Evolutionary conservation across 2,329 filamentous ascomycete species (phyloP).

Genomic region (Colletotrichum lentis): DNA sequence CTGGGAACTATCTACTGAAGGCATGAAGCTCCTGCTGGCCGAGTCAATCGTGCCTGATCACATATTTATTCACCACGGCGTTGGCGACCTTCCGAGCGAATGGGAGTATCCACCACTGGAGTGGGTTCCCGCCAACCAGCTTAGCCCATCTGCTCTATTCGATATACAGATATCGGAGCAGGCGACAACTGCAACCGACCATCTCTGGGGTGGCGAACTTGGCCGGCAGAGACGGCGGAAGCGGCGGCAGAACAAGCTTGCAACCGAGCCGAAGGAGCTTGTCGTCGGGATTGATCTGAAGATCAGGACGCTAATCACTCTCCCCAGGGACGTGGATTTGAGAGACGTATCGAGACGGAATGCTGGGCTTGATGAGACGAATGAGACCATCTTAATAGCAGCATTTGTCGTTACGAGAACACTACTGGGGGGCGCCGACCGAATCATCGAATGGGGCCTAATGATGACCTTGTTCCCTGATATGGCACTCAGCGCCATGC

Average conservation of each 20-base stretch:
- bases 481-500: conserved; percentile 59
- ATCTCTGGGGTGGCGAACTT: conserved; percentile 35
- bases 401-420: conserved; percentile 66
- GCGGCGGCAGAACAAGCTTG: conserved; percentile 28
- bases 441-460: conserved; percentile 68
- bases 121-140: conserved; percentile 53
- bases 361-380: conserved; percentile 34
- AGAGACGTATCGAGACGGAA: conserved; percentile 23
- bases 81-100: conserved; percentile 37
- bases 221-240: conserved; percentile 29
- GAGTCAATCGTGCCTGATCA: conserved; percentile 49
- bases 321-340: conserved; percentile 31
- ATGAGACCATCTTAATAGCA: conserved; percentile 54
- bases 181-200: conserved; percentile 39
- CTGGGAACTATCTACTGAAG: conserved; percentile 56
- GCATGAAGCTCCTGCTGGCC: conserved; percentile 46
- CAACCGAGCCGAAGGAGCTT: conserved; percentile 22
- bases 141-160: conserved; percentile 35
- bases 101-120: conserved; percentile 40
- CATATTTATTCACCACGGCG: conserved; percentile 51
- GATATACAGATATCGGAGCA: conserved; percentile 22
- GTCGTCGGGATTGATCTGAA: conserved; percentile 35
- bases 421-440: conserved; percentile 67
- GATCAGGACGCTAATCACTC: conserved; percentile 26
- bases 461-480: conserved; percentile 64